These are phyloP conservation scores for Magnolia changhungtana DNA, from an alignment of 164 flowering plant genomes.

Conservation along the genomic window DNA sequence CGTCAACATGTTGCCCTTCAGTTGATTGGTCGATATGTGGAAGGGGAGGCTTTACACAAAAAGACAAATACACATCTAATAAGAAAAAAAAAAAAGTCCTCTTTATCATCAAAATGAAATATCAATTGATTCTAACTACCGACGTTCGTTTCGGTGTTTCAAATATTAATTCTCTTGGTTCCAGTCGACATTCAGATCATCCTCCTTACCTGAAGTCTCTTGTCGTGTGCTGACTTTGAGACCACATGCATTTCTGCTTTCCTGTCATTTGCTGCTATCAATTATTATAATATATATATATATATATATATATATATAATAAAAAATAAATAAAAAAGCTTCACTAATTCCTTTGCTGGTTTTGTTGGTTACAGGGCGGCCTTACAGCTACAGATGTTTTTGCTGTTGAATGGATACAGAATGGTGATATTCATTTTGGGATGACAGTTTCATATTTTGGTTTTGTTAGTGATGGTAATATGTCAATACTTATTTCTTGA, in stretches of 20 bases:
- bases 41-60: no score
- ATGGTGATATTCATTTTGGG: constrained; percentile 87
- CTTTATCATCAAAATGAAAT: background rate
- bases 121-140: no score
- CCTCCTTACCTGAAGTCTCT: background rate
- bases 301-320: no score
- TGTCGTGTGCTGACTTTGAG: background rate
- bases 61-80: no score
- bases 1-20: no score
- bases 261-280: background rate
- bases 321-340: no score
- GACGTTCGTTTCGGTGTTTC: background rate
- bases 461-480: constrained; percentile 94
- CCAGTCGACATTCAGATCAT: background rate
- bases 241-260: background rate
- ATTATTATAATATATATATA: background rate
- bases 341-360: background rate
- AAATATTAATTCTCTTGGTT: background rate
- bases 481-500: background rate
- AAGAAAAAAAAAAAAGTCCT: background rate
- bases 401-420: constrained; percentile 93
- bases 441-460: constrained; percentile 95
- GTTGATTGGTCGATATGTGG: no score
- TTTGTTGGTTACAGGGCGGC: constrained; percentile 71
- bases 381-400: constrained; percentile 98